These are phyloP conservation scores for Russula sp. DNA, from an alignment of 768 basidiomycete species.

Conservation along the genomic window DNA sequence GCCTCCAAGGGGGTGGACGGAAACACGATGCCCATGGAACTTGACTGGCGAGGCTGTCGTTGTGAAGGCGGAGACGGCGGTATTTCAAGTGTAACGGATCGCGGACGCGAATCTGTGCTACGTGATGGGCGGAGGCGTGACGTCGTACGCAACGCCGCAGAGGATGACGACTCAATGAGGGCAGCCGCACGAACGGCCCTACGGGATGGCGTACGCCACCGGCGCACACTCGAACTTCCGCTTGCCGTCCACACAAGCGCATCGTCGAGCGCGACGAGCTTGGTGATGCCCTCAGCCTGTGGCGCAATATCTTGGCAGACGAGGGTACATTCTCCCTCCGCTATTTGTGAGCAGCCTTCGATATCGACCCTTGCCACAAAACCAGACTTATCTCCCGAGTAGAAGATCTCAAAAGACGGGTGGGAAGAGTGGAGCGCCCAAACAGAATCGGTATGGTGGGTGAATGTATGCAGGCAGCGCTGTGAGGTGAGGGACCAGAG, in stretches of 20 bases:
- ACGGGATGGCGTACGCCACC: constrained; percentile 69
- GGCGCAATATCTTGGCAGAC: constrained; percentile 55
- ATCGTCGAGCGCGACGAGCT: constrained; percentile 78
- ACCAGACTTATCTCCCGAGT: constrained; percentile 92
- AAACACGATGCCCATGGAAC: constrained; percentile 21
- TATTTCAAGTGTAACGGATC: constrained; percentile 20
- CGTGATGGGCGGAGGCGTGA: constrained; percentile 16
- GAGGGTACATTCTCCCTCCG: constrained; percentile 85
- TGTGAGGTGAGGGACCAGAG: constrained; percentile 91
- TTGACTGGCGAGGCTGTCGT: constrained; percentile 26
- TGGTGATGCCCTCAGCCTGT: constrained; percentile 66
- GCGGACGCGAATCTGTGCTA: constrained; percentile 19
- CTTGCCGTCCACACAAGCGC: constrained; percentile 86
- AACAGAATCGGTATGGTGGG: constrained; percentile 89
- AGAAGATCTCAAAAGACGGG: constrained; percentile 82
- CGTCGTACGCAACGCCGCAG: neutral
- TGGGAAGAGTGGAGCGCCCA: constrained; percentile 91
- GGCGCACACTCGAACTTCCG: constrained; percentile 69
- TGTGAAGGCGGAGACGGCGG: constrained; percentile 20
- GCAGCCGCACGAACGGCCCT: constrained; percentile 33
- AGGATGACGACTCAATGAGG: constrained; percentile 17
- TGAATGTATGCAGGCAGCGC: constrained; percentile 91
- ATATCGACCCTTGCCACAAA: constrained; percentile 88
- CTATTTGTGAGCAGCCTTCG: constrained; percentile 70
- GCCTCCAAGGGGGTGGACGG: neutral